These are phyloP conservation scores for Acer saccharum DNA, from an alignment of 345 rosid genomes.

Conservation along the genomic window DNA sequence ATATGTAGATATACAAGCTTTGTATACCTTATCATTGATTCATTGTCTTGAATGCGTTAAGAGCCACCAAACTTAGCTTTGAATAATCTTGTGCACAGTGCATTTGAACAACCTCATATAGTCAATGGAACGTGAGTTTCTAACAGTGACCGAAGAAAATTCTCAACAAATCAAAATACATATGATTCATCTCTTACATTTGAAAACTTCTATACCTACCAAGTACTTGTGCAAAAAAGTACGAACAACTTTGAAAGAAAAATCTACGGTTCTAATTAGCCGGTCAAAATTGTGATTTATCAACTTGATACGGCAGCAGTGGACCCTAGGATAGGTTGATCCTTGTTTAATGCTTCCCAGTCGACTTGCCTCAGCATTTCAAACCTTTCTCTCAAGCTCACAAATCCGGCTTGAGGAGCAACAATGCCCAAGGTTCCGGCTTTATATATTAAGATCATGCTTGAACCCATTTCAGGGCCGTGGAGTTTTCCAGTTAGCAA, in stretches of 20 bases:
- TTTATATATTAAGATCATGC: slow-evolving; percentile 62
- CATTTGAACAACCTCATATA: too few relatives aligned
- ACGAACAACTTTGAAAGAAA: neutral
- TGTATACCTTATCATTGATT: neutral
- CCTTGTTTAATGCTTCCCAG: slow-evolving; percentile 61
- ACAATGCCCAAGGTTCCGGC: slow-evolving; percentile 66
- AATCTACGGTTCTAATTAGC: neutral
- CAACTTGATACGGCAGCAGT: slow-evolving; percentile 38
- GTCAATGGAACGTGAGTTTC: too few relatives aligned
- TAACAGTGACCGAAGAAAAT: too few relatives aligned
- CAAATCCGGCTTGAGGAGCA: slow-evolving; percentile 55
- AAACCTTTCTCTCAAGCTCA: slow-evolving; percentile 66
- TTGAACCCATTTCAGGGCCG: slow-evolving; percentile 86
- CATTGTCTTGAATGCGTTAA: too few relatives aligned
- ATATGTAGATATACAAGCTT: neutral
- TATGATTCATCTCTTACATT: neutral
- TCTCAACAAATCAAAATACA: neutral
- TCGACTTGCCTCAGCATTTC: slow-evolving; percentile 59
- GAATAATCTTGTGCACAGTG: neutral
- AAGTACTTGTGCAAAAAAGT: too few relatives aligned
- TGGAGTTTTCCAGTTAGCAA: slow-evolving; percentile 88
- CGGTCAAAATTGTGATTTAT: slow-evolving; percentile 18
- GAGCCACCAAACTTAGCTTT: neutral
- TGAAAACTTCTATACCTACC: neutral
- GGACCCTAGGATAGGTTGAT: slow-evolving; percentile 50